Base-by-base conservation (phyloP, 257 asterid species). In the Eucommia ulmoides region DNA sequence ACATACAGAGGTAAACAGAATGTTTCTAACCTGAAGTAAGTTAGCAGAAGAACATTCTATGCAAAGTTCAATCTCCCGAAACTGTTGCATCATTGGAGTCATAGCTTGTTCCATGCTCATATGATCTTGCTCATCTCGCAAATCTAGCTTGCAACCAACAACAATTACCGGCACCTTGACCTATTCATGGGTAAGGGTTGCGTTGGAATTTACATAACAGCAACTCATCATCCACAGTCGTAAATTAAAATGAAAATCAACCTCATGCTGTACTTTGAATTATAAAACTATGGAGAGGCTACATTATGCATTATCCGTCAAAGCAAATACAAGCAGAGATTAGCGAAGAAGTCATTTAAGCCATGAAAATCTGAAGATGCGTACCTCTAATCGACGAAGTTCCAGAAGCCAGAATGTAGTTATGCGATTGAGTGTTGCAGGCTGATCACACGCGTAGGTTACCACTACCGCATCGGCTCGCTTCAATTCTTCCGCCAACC, bases 361-460 rank as follows among this genome's bases (percentile, higher is more conserved):
- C 45, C 45, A 14, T 8, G 3, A 5, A 38, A 15, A 15, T 8
- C n/a, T 38, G 15, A 15, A 38, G 17, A 15, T 38, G 45, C 17
- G n/a, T 38, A 88, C 98, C 96, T 91, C 94, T 64, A 91, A 65
- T 54, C 98, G 69, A 19, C 93, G 96, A 56, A 91, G 83, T 72
- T 86, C 96, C 17, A 68, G 74, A 65, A 91, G 92, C 98, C 98
- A 89, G 78, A 80, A 89, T 21, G 96, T 69, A 65, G 77, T 75
- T 57, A 91, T 79, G 60, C 96, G 96, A 76, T 75, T 81, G 26
- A 91, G 75, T 8, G 94, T 73, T 45, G 81, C 56, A 48, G 87
- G 92, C 69, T 91, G 96, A 70, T 91, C 98, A 68, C 94, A 91
- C 61, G 98, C 98, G 70, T 86, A 83, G n/a, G 98, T 83, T 78